Base-by-base conservation (phyloP, 768 basidiomycete species). In the Boletus subparvulus region DNA sequence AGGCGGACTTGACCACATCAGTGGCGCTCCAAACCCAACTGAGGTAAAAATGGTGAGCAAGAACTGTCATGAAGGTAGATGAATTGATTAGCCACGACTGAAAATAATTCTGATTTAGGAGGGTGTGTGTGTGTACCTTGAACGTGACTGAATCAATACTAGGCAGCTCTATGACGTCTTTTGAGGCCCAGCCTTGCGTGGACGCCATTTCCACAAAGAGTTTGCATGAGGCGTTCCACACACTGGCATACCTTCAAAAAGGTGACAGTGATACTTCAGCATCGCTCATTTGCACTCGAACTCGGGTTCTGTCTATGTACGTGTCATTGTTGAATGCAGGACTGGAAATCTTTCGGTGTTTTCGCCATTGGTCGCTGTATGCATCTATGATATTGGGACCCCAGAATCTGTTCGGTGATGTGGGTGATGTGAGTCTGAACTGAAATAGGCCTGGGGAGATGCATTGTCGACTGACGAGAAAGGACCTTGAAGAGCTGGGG, bases 281-380 rank as follows among this genome's bases (percentile, higher is more conserved):
- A n/a, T 47, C 17, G 2, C 16, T 42, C 33, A 14, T 17, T 8
- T 4, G 41, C n/a, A 13, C 17, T 41, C 3, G 3, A 13, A 42
- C n/a, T 28, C 8, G 6, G 10, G 16, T 32, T 28, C n/a, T 28
- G 19, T 51, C 17, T 28, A 62, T 60, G 12, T 41, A 66, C 64
- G 55, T 65, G 5, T 63, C 57, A 3, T 60, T 63, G 47, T 63
- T 63, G 9, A 66, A 65, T 4, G 64, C 64, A 44, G 64, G 64
- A 21, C 36, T 47, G 16, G 54, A 12, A 3, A 65, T 52, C 36
- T 55, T 62, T 48, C 65, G 55, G 26, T 65, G 61, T 26, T 56
- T 65, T 26, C 55, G 65, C 64, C 64, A 65, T 14, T 54, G 47
- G 21, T 63, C 58, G n/a, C 61, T 53, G 4, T 53, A 54, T 8